These are phyloP conservation scores for Tothia fuscella DNA, from an alignment of 2,329 filamentous ascomycete species.

Conservation along the genomic window DNA sequence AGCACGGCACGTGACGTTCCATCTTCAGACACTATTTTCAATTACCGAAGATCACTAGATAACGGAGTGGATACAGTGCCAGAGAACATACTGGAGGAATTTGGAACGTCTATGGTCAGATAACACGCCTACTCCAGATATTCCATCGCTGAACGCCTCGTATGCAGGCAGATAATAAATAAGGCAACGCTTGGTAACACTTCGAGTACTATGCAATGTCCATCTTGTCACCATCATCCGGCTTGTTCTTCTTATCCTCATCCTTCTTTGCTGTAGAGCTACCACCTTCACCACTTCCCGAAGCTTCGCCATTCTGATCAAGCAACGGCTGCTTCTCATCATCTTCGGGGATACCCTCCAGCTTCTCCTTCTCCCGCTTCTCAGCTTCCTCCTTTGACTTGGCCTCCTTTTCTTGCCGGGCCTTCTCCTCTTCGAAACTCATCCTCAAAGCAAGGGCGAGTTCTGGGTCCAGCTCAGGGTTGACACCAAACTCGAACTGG, in stretches of 20 bases:
- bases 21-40: not conserved
- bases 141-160: slow-evolving; percentile 7
- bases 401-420: slow-evolving; percentile 76
- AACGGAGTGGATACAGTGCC: no score
- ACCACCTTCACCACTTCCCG: slow-evolving; percentile 45
- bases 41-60: no score
- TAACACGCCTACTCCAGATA: slow-evolving; percentile 1
- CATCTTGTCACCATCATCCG: slow-evolving; percentile 60
- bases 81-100: not conserved
- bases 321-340: slow-evolving; percentile 50
- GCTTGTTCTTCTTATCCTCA: slow-evolving; percentile 31
- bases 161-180: slow-evolving; percentile 3
- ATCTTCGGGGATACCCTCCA: slow-evolving; percentile 70
- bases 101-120: not conserved
- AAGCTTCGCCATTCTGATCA: slow-evolving; percentile 52
- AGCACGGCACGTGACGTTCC: slow-evolving; percentile 1
- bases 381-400: slow-evolving; percentile 58
- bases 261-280: slow-evolving; percentile 36
- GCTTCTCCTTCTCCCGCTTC: slow-evolving; percentile 62
- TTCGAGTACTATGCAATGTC: slow-evolving; percentile 68
- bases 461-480: slow-evolving; percentile 85
- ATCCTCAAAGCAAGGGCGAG: slow-evolving; percentile 87
- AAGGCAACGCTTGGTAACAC: not conserved
- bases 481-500: slow-evolving; percentile 79
- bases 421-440: slow-evolving; percentile 97